These are phyloP conservation scores for Sclerotinia spermophila DNA, from an alignment of 2,329 filamentous ascomycete genomes.

Conservation along the genomic window DNA sequence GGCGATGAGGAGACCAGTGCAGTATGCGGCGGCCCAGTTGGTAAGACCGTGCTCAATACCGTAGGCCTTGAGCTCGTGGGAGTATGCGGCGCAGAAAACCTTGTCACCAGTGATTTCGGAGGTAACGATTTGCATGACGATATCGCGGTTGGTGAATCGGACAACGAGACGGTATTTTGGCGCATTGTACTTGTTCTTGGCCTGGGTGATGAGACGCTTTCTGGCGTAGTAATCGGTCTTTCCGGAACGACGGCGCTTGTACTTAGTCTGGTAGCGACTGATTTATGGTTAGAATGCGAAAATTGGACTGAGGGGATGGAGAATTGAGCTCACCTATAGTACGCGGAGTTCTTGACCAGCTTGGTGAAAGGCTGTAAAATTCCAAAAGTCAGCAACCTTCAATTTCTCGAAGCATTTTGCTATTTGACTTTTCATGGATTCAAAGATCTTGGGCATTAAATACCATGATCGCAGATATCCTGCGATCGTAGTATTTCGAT, in stretches of 20 bases:
- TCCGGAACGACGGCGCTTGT: conserved; percentile 90
- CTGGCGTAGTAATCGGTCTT: conserved; percentile 99
- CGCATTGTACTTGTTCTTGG: conserved; percentile 99
- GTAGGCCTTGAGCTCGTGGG: conserved; percentile 96
- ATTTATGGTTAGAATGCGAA: conserved; percentile 25
- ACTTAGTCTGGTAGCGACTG: conserved; percentile 99
- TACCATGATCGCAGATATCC: conserved; percentile 18
- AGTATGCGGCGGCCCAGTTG: conserved; percentile 99
- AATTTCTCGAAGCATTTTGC: conserved; percentile 97
- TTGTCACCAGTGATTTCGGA: conserved; percentile 98
- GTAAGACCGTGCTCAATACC: conserved; percentile 97
- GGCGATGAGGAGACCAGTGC: conserved; percentile 93
- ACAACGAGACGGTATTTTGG: conserved; percentile 99
- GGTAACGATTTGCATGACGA: conserved; percentile 94
- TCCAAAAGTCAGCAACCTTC: conserved; percentile 99
- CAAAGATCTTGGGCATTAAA: conserved; percentile 26
- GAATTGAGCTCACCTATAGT: conserved; percentile 78
- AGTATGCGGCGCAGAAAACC: conserved; percentile 88
- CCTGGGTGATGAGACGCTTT: conserved; percentile 99
- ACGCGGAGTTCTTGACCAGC: conserved; percentile 94
- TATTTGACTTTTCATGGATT: conserved; percentile 50
- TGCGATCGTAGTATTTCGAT: conserved; percentile 20
- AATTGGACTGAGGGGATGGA: conserved; percentile 26
- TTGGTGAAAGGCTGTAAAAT: conserved; percentile 80
- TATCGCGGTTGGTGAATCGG: conserved; percentile 99